A percentile compares a stretch with the other conserved stretches of the same genome.
These are phyloP conservation scores for Coemansia sp. DNA, from an alignment of 192 early-diverging fungal species.

Conservation along the genomic window DNA sequence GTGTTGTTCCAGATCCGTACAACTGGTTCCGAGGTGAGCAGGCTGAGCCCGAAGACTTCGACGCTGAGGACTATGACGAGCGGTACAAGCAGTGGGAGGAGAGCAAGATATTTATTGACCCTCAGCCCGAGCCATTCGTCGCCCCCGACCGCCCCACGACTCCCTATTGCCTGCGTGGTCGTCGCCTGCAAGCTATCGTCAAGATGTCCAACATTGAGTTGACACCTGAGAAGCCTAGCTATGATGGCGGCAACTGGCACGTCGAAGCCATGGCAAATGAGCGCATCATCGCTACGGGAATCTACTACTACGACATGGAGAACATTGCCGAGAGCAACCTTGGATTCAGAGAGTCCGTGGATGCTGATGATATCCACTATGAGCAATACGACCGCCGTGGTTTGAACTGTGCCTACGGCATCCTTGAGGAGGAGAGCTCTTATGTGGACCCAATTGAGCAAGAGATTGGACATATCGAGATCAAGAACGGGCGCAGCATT, in stretches of 20 bases:
- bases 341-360: slow-evolving; percentile 55
- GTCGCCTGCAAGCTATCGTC: slow-evolving; percentile 64
- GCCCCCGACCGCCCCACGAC: slow-evolving; percentile 25
- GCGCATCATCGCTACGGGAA: slow-evolving; percentile 65
- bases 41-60: slow-evolving; percentile 16
- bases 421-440: slow-evolving; percentile 20
- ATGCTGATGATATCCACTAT: not conserved
- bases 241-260: slow-evolving; percentile 66
- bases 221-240: slow-evolving; percentile 63
- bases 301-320: slow-evolving; percentile 70
- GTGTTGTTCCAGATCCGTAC: slow-evolving; percentile 20
- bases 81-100: slow-evolving; percentile 28
- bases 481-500: slow-evolving; percentile 61
- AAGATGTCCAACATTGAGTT: slow-evolving; percentile 71
- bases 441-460: slow-evolving; percentile 33
- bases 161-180: slow-evolving; percentile 43
- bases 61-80: slow-evolving; percentile 25
- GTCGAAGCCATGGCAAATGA: slow-evolving; percentile 58
- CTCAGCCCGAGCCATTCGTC: slow-evolving; percentile 46
- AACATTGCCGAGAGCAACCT: slow-evolving; percentile 68
- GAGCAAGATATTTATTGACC: slow-evolving; percentile 20
- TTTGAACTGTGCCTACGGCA: slow-evolving; percentile 39
- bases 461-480: slow-evolving; percentile 48
- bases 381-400: not conserved
- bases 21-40: slow-evolving; percentile 27